phyloP scores from a whole-genome alignment of 1,139 yeast species.

The Nakaseomyces delphensis region DNA sequence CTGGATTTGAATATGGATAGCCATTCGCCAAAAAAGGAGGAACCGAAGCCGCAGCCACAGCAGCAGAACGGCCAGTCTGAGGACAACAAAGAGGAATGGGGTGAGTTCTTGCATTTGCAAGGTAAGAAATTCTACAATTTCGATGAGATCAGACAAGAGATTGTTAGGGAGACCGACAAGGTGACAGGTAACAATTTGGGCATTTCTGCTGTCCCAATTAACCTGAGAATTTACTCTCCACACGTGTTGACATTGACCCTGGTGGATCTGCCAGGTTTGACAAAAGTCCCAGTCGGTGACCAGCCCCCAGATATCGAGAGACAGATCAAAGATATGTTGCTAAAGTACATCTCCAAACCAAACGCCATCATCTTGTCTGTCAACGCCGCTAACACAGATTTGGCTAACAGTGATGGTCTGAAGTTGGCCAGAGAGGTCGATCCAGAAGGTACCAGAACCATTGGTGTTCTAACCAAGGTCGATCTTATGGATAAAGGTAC shows the following conservation, averaged over 20 bases:
- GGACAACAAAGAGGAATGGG: conserved; percentile 92
- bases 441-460: conserved; percentile 93
- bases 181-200: conserved; percentile 91
- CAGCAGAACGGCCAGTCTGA: conserved; percentile 46
- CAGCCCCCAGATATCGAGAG: conserved; percentile 96
- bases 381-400: conserved; percentile 94
- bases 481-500: conserved; percentile 98
- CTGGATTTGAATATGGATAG: conserved; percentile 31
- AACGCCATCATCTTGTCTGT: conserved; percentile 93
- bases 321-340: conserved; percentile 88
- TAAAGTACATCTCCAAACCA: conserved; percentile 90
- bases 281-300: conserved; percentile 99
- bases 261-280: conserved; percentile 95
- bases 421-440: conserved; percentile 96
- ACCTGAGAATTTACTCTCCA: conserved; percentile 89
- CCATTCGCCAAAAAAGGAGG: conserved; percentile 12
- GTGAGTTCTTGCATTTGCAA: conserved; percentile 91
- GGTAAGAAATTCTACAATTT: conserved; percentile 81
- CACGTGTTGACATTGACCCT: conserved; percentile 90
- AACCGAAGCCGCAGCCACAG: conserved; percentile 11
- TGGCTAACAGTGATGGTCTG: conserved; percentile 95
- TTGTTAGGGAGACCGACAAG: conserved; percentile 87
- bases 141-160: conserved; percentile 84
- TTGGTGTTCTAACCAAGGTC: conserved; percentile 93
- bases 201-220: conserved; percentile 86